Base-by-base conservation (phyloP, 2,329 filamentous ascomycete genomes). In the Xylariaceae sp. region DNA sequence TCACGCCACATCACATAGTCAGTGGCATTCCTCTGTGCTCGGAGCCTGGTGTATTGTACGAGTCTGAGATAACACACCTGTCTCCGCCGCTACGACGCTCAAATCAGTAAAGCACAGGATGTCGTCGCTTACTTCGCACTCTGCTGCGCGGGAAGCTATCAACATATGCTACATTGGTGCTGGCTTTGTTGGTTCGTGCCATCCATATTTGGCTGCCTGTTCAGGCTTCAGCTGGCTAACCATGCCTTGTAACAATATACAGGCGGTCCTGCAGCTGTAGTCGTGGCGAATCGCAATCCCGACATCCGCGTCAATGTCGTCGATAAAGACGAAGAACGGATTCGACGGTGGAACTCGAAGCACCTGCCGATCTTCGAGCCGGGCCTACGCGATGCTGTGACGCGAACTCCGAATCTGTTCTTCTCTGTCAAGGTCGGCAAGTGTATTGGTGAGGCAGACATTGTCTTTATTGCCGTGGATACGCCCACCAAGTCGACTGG, bases 341-440 rank as follows among this genome's bases (percentile, higher is more conserved):
- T 92, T 63, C 80, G 79, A 53, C 81, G 83, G 61, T 93, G 89
- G 89, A 88, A 90, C 67, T 89, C 88, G 1, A 78, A 80, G 50
- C 81, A 88, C 64, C 82, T 90, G 13, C 89, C 89, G 49, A 89
- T 92, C 62, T 87, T 89, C 73, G 89, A 93, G 73, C 87, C 88
- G 0, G 87, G 86, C 9, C 78, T 93, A 30, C 76, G 81, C 56
- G 82, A 89, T 53, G 82, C 92, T 59, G 84, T 92, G 37, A 80
- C 83, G 62, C 77, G 85, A 52, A 82, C 84, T 55, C 82, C 84
- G 10, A 93, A 92, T 72, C 78, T 93, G 15, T 81, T 86, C 76
- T 93, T 93, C 75, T 87, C 88, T 2, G 88, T 84, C 17, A 80
- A 90, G 56, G 79, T 89, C 8, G 79, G 80, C 17, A 77, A 74